phyloP scores from a whole-genome alignment of 768 basidiomycete species.

The Pleurotus tuber-regium region DNA sequence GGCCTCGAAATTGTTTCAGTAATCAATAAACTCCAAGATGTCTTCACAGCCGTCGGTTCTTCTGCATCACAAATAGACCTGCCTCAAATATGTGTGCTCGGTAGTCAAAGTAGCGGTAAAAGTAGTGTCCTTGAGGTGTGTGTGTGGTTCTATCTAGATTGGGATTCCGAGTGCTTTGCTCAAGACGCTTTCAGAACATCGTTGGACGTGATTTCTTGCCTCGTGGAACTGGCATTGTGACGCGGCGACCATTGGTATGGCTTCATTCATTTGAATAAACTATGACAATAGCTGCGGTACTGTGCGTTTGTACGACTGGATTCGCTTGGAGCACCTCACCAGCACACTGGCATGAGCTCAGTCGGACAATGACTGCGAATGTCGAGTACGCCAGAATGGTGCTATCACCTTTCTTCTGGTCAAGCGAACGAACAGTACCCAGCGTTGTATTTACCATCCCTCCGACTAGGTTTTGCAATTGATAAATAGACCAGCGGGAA shows the following conservation, averaged over 20 bases:
- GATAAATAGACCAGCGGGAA: constrained; percentile 71
- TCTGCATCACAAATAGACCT: constrained; percentile 80
- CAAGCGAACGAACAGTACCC: background rate
- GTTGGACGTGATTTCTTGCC: constrained; percentile 98
- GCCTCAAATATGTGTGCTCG: constrained; percentile 89
- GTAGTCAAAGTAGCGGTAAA: constrained; percentile 91
- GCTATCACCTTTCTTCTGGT: no score
- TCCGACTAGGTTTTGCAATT: constrained; percentile 80
- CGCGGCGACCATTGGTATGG: constrained; percentile 88
- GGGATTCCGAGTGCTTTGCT: background rate
- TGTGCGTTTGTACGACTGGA: no score
- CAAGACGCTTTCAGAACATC: constrained; percentile 66
- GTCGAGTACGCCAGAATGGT: no score
- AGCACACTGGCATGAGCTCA: no score
- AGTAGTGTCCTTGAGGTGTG: constrained; percentile 88
- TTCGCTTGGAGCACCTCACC: no score
- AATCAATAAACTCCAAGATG: constrained; percentile 90
- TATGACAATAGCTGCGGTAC: no score
- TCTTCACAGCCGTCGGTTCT: constrained; percentile 81
- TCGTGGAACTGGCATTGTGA: constrained; percentile 98
- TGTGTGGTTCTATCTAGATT: constrained; percentile 6
- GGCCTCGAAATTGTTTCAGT: constrained; percentile 80
- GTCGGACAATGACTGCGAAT: no score
- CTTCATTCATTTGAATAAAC: no score
- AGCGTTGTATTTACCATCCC: constrained; percentile 1